phyloP scores from a whole-genome alignment of 2,329 filamentous ascomycete genomes.

The Neospermospora avenae region DNA sequence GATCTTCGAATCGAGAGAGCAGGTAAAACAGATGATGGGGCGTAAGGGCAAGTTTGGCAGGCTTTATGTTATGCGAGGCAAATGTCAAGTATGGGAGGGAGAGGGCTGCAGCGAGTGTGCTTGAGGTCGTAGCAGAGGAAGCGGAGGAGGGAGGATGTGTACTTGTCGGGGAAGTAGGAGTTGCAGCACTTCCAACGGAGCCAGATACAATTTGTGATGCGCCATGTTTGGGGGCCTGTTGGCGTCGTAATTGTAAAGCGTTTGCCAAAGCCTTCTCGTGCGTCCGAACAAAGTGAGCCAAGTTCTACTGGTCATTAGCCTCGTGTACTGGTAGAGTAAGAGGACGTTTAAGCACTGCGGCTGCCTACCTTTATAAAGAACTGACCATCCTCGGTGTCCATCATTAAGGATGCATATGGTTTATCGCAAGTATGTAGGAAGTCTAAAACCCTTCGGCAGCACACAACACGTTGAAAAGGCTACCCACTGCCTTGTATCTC shows the following conservation, averaged over 20 bases:
- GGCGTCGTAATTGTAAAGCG: conserved; percentile 81
- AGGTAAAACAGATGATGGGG: conserved; percentile 97
- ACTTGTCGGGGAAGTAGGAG: conserved; percentile 41
- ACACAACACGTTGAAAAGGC: conserved; percentile 19
- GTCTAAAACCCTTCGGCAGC: conserved; percentile 27
- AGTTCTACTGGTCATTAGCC: conserved; percentile 58
- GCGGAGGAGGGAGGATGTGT: conserved; percentile 59
- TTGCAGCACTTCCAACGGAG: conserved; percentile 44
- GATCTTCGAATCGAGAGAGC: conserved; percentile 89
- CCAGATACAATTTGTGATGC: conserved; percentile 63
- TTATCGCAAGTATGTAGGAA: conserved; percentile 18
- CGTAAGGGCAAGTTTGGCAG: conserved; percentile 86
- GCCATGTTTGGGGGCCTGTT: conserved; percentile 65
- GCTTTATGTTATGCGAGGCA: conserved; percentile 79
- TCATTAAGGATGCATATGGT: conserved; percentile 47
- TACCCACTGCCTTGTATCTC: conserved; percentile 30
- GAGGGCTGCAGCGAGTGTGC: conserved; percentile 76
- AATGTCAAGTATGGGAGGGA: conserved; percentile 84
- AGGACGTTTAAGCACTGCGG: conserved; percentile 1
- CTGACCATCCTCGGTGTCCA: conserved; percentile 80
- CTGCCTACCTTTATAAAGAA: conserved; percentile 76
- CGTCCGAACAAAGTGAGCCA: conserved; percentile 92
- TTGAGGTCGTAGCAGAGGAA: conserved; percentile 62
- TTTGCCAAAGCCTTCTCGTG: conserved; percentile 98
- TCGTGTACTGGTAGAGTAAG: background rate